phyloP scores from a whole-genome alignment of 306 rosid genomes.

The Sicyos edulis region DNA sequence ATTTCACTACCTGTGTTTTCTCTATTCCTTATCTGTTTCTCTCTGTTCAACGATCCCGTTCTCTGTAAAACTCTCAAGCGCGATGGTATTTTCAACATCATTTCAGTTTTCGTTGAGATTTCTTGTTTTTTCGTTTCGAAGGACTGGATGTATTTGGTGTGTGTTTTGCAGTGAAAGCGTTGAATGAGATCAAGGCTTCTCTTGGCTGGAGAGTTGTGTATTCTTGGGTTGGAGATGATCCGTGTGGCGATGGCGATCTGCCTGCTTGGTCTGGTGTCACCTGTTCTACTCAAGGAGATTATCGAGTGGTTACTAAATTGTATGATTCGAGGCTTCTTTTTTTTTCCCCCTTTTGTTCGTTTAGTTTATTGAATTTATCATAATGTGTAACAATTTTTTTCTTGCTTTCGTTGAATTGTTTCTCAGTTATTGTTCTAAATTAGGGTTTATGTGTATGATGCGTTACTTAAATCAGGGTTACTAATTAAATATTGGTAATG shows the following conservation, averaged over 20 bases:
- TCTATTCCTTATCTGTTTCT: conserved; percentile 30
- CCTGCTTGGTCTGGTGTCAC: conserved; percentile 99
- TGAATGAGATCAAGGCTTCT: conserved; percentile 97
- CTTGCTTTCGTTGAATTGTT: not conserved
- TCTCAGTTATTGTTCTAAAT: not conserved
- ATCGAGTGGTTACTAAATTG: conserved; percentile 92
- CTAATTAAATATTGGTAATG: conserved; percentile 19
- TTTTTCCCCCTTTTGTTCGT: not conserved
- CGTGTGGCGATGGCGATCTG: conserved; percentile 94
- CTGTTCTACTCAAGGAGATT: conserved; percentile 93
- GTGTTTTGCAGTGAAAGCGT: conserved; percentile 66
- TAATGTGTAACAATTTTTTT: too few species aligned
- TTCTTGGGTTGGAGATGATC: conserved; percentile 99
- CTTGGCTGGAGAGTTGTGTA: conserved; percentile 99
- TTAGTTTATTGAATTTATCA: too few species aligned
- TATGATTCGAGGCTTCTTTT: conserved; percentile 27
- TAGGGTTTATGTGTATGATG: not conserved
- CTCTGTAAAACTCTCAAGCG: conserved; percentile 91
- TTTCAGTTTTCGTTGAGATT: not conserved
- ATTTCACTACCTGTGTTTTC: conserved; percentile 30
- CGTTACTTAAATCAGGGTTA: not conserved
- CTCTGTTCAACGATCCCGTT: conserved; percentile 37
- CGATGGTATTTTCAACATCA: conserved; percentile 51
- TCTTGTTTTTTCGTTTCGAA: not conserved
- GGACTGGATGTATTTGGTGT: conserved; percentile 2